phyloP scores from a whole-genome alignment of 306 rosid genomes.

The Dalbergia cochinchinensis region DNA sequence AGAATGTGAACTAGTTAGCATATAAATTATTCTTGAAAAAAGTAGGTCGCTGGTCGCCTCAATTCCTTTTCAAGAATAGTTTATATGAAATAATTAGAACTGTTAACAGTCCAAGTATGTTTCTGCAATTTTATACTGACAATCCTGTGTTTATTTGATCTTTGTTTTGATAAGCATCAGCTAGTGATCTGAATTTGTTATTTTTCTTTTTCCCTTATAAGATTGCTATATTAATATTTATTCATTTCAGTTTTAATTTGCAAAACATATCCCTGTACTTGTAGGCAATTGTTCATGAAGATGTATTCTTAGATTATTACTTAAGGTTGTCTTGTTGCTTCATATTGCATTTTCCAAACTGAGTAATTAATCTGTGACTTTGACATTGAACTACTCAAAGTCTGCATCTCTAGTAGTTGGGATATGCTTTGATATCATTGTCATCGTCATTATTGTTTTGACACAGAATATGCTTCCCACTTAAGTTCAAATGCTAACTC shows the following conservation, averaged over 20 bases:
- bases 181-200: conserved; percentile 8
- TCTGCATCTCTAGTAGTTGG: neutral
- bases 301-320: conserved; percentile 17
- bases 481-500: conserved; percentile 22
- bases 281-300: neutral
- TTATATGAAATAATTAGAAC: neutral
- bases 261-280: neutral
- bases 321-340: conserved; percentile 32
- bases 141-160: conserved; percentile 20
- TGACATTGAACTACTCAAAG: conserved; percentile 8
- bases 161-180: conserved; percentile 24
- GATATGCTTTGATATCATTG: conserved; percentile 21
- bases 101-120: conserved; percentile 10
- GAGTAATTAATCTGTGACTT: conserved; percentile 17
- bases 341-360: conserved; percentile 14
- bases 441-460: conserved; percentile 18
- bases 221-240: conserved; percentile 25
- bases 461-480: conserved; percentile 7
- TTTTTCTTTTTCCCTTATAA: neutral
- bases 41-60: neutral
- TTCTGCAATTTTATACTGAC: conserved; percentile 20
- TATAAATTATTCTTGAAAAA: neutral
- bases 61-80: neutral
- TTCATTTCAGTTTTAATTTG: conserved; percentile 6
- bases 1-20: neutral